Evolutionary conservation across 139 green algal species (phyloP), one percentile per base, ranked within the genome.

Genomic region (Chlorella sp.): DNA sequence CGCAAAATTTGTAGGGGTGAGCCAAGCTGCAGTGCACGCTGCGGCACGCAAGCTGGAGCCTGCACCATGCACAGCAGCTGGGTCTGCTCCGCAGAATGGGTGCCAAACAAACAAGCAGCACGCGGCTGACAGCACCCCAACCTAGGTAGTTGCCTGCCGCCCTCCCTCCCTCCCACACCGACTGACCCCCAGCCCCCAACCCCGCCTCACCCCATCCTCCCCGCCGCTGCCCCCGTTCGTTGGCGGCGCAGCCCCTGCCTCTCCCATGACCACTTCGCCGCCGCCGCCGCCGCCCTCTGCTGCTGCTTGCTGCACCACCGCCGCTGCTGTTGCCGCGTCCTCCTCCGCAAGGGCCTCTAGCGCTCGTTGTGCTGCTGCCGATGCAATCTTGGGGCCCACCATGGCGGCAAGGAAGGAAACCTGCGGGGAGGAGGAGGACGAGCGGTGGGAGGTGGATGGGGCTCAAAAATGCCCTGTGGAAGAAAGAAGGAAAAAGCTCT

Each of bases 331-430:
- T 14, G 80, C 80, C 19, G 66, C 60, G 39, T 98, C 96, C 64
- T 95, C 93, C 60, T 95, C 91, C 5, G 76, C 82, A 3, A 99
- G 89, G 78, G 95, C 95, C 80, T 97, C 92, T 39, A 99, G 91
- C 14, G 97, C 97, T 4, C 91, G 83, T 73, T 98, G 91, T 3
- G 97, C 97, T 22, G 97, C 96, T 7, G 96, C 96, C 60, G 96
- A 95, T 0, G 96, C 97, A 66, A 99, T 95, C 64, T 91, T 91
- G 15, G 97, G 96, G 14, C 96, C 95, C 83, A 99, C 92, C 88
- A 98, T 93, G 7, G 92, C 71, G 9, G 95, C 93, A 37, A 99
- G 92, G 85, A 98, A 98, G 5, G 93, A 94, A 32, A 98, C 89
- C 92, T 89, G 85, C 9, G 9, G 69, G 15, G 69, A n/a, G n/a